Conservation (phyloP, 2,329 filamentous ascomycete species). For the Pestalotiopsis fici region DNA sequence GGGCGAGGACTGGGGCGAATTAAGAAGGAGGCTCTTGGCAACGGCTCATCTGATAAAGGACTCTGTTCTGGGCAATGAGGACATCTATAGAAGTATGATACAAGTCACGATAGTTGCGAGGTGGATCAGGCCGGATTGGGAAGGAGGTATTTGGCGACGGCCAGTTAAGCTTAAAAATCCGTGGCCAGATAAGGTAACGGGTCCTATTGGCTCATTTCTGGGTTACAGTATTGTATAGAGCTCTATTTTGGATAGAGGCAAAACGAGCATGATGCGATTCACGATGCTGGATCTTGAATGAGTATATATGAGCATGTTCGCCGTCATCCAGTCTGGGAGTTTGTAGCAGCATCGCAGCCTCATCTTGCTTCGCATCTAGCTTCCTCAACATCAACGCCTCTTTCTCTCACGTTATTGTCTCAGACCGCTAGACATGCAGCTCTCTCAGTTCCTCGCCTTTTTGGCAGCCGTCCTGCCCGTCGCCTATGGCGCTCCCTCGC, state of each 20-base stretch:
- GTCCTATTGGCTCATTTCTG: too few species aligned
- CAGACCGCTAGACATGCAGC: constrained; percentile 33
- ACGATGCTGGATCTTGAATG: constrained; percentile 16
- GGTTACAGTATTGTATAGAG: constrained; percentile 7
- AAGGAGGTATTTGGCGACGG: constrained; percentile 19
- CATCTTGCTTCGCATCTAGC: constrained; percentile 24
- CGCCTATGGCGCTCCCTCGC: constrained; percentile 38
- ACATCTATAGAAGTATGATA: neutral
- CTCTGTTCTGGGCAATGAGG: neutral
- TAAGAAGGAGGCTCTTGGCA: neutral
- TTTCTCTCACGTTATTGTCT: constrained; percentile 22
- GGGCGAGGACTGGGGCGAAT: constrained; percentile 17
- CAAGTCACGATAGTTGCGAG: neutral
- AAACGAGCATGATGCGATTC: constrained; percentile 17
- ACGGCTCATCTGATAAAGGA: neutral
- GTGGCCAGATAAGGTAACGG: too few species aligned
- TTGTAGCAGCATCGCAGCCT: constrained; percentile 19
- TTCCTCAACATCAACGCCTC: constrained; percentile 20
- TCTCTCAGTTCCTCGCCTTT: constrained; percentile 37
- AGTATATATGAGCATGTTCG: constrained; percentile 23
- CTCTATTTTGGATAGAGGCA: constrained; percentile 17
- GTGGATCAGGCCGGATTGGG: constrained; percentile 11
- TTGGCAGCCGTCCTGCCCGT: constrained; percentile 38
- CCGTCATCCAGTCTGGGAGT: constrained; percentile 19
- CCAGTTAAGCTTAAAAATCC: constrained; percentile 7